phyloP scores from a whole-genome alignment of 2,329 filamentous ascomycete species.

The Aspergillus oerlinghausenensis region DNA sequence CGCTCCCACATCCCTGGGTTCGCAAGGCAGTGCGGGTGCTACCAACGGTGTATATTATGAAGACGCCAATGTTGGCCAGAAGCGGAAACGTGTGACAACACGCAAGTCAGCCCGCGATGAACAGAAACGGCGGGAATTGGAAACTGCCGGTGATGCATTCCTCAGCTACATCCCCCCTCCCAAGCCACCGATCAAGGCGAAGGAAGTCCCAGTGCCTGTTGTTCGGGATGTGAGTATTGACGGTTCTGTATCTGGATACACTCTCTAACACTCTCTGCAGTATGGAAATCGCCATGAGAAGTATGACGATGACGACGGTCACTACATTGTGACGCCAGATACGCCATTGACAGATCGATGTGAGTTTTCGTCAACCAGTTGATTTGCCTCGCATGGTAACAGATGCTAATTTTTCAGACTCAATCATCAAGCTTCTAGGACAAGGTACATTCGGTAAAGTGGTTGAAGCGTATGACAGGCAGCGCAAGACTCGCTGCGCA shows the following conservation, averaged over 20 bases:
- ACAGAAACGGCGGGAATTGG: conserved; percentile 71
- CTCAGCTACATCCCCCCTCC: conserved; percentile 80
- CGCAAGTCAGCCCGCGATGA: conserved; percentile 78
- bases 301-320: conserved; percentile 92
- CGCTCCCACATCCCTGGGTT: conserved; percentile 79
- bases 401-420: conserved; percentile 54
- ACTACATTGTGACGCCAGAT: conserved; percentile 90
- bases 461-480: conserved; percentile 81
- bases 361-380: conserved; percentile 47
- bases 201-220: conserved; percentile 64
- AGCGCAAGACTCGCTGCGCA: conserved; percentile 74
- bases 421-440: conserved; percentile 82
- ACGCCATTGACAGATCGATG: conserved; percentile 83
- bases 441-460: conserved; percentile 99
- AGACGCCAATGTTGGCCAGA: conserved; percentile 70
- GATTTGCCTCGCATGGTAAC: not conserved
- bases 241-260: not conserved
- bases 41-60: conserved; percentile 60
- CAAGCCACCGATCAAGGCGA: conserved; percentile 84
- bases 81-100: conserved; percentile 74
- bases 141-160: conserved; percentile 65
- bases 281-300: conserved; percentile 58
- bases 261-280: conserved; percentile 26
- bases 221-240: conserved; percentile 52
- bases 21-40: conserved; percentile 49